Conservation (phyloP, 2,329 filamentous ascomycete genomes). For the Fusarium algeriense region DNA sequence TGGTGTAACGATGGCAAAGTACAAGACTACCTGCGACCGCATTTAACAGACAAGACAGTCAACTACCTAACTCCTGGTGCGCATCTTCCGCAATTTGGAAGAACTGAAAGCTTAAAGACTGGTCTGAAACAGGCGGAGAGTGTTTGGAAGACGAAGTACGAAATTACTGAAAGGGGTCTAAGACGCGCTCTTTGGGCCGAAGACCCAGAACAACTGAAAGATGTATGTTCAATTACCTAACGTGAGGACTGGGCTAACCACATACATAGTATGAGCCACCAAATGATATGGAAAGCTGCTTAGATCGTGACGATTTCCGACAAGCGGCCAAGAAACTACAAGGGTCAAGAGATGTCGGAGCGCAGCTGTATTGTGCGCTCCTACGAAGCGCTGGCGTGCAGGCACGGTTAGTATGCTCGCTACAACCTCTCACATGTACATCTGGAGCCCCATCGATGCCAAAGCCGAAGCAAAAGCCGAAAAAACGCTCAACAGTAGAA, state of each 20-base stretch:
- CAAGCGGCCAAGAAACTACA: slow-evolving; percentile 75
- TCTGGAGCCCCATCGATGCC: slow-evolving; percentile 64
- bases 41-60: slow-evolving; percentile 75
- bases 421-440: slow-evolving; percentile 83
- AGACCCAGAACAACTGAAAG: slow-evolving; percentile 68
- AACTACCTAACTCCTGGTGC: slow-evolving; percentile 76
- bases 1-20: slow-evolving; percentile 87
- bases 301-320: slow-evolving; percentile 80
- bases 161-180: slow-evolving; percentile 77
- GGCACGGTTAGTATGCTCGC: slow-evolving; percentile 86
- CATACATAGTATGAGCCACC: slow-evolving; percentile 65
- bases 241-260: slow-evolving; percentile 36
- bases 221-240: slow-evolving; percentile 57
- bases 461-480: slow-evolving; percentile 50
- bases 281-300: slow-evolving; percentile 73
- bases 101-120: slow-evolving; percentile 80
- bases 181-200: slow-evolving; percentile 81
- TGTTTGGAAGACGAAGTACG: slow-evolving; percentile 77
- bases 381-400: slow-evolving; percentile 86
- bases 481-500: slow-evolving; percentile 47
- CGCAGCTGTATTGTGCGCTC: slow-evolving; percentile 90
- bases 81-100: slow-evolving; percentile 78
- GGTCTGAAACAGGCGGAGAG: slow-evolving; percentile 78
- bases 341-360: slow-evolving; percentile 90
- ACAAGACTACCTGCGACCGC: slow-evolving; percentile 73